Conservation (phyloP, 1,284 basidiomycete genomes). For the Irpex sp. region DNA sequence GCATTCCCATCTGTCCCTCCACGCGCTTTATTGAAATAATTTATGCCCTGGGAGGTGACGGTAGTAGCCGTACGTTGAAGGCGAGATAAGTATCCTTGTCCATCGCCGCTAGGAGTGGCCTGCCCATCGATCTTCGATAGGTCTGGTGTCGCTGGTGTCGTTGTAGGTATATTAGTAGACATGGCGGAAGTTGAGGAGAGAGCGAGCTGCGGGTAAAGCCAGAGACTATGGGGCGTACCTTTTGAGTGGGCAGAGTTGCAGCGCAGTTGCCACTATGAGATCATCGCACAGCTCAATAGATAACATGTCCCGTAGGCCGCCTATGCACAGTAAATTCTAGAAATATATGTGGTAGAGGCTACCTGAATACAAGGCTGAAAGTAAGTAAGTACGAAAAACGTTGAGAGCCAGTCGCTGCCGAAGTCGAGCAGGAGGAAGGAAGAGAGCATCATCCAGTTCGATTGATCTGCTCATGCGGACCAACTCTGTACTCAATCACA, state of each 20-base stretch:
- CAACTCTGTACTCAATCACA: no score
- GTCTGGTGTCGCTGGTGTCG: not conserved
- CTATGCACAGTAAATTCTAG: no score
- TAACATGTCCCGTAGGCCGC: not conserved
- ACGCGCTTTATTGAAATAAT: not conserved
- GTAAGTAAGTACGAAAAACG: no score
- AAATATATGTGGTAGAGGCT: no score
- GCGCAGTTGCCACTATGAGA: conserved; percentile 1
- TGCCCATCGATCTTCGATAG: not conserved
- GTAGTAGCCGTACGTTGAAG: not conserved
- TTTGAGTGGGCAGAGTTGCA: not conserved
- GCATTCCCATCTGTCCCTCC: not conserved
- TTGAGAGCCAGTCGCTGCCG: no score
- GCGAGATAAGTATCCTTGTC: not conserved
- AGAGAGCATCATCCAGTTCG: not conserved
- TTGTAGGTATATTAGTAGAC: not conserved
- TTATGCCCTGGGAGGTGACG: not conserved
- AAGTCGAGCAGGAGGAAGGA: not conserved
- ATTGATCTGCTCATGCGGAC: not conserved
- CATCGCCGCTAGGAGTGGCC: not conserved
- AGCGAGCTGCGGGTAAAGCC: no score
- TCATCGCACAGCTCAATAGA: not conserved
- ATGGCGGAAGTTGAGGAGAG: not conserved
- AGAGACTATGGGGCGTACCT: no score
- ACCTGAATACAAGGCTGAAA: no score